Evolutionary conservation across 306 rosid genomes (phyloP), one percentile per base, ranked within the genome.

Genomic region (Myrica gale): DNA sequence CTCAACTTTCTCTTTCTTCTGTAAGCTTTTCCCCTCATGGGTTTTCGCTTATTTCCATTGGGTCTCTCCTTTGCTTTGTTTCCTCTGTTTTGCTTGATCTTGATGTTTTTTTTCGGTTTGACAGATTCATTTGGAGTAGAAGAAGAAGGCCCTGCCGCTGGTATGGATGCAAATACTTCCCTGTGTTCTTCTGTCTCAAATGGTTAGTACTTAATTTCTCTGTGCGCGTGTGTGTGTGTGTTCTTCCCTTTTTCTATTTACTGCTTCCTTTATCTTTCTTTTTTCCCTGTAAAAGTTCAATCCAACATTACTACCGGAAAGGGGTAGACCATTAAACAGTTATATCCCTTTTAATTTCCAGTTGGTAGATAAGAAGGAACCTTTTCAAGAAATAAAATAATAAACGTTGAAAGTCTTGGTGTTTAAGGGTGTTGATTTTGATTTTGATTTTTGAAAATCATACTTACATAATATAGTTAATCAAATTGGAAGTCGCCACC

Each of bases 101-200:
- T 42, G 7, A 42, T 66, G 47, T 78, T 21, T 81, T 19, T 71
- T 45, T 79, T 15, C 76, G 52, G 63, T 47, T 67, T 74, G 62
- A 76, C 75, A 95, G 97, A 83, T 73, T 90, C 92, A 58, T 71
- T 78, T 50, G 82, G 57, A 12, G 52, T 78, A 41, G 85, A 83
- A 79, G 76, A 73, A 69, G 84, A 76, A 79, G 79, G n/a, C 4
- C 69, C 79, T 71, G 75, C 70, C 76, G 71, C 73, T 78, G 84
- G 76, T 67, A 73, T 73, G 55, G 68, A 76, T 79, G 82, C 23
- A 50, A 82, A 82, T 32, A 58, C 82, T 78, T 86, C 91, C 21
- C 11, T 68, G 23, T 89, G 96, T 76, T 90, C 95, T 79, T 80
- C 90, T 9, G 79, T 87, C 76, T 5, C 97, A 51, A 82, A 58